phyloP scores from a whole-genome alignment of 2,329 filamentous ascomycete species.

The Scleromitrula shiraiana region DNA sequence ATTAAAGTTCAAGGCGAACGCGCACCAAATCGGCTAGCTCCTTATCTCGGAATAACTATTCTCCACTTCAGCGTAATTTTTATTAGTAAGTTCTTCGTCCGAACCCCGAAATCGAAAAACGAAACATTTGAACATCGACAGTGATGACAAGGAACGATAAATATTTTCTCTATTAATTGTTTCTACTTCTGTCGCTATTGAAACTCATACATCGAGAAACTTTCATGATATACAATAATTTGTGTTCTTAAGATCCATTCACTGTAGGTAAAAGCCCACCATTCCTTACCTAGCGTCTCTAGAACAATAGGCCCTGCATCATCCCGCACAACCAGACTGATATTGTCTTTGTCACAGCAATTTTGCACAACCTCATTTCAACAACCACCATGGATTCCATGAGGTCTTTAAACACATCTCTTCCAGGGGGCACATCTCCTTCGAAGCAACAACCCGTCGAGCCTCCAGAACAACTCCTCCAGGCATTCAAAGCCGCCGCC shows the following conservation, averaged over 20 bases:
- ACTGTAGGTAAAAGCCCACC: too few relatives aligned
- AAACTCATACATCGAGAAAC: too few relatives aligned
- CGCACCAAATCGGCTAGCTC: background rate
- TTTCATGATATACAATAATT: background rate
- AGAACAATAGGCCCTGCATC: background rate
- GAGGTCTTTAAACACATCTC: slow-evolving; percentile 52
- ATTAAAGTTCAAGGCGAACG: slow-evolving; percentile 3
- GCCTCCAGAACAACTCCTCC: slow-evolving; percentile 61
- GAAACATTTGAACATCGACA: background rate
- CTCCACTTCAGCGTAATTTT: background rate
- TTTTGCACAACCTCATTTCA: slow-evolving; percentile 3
- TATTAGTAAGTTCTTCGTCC: background rate
- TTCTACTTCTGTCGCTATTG: background rate
- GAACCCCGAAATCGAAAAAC: background rate
- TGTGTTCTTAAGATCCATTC: too few relatives aligned
- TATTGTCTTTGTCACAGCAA: slow-evolving; percentile 4
- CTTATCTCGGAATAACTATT: slow-evolving; percentile 2
- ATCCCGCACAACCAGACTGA: slow-evolving; percentile 3
- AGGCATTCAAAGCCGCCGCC: slow-evolving; percentile 79
- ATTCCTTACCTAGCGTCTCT: too few relatives aligned
- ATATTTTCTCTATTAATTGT: background rate
- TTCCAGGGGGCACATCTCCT: slow-evolving; percentile 42
- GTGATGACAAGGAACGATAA: background rate
- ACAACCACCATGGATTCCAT: slow-evolving; percentile 50
- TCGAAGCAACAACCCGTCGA: slow-evolving; percentile 35